Conservation (phyloP, 75 land plant genomes). For the Ceratopteris richardii region DNA sequence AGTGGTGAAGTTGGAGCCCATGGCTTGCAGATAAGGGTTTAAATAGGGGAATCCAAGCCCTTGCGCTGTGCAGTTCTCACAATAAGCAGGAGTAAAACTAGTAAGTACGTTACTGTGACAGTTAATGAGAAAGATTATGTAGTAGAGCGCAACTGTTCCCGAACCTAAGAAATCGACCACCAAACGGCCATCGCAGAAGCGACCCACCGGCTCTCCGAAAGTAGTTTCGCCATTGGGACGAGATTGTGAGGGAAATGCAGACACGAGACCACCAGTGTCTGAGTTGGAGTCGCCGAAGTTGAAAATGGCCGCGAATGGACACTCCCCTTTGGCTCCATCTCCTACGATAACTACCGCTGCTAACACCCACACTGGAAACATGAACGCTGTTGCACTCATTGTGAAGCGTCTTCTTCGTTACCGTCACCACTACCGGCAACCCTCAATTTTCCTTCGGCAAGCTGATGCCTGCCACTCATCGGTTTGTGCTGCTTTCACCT, state of each 20-base stretch:
- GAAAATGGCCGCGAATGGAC: slow-evolving; percentile 63
- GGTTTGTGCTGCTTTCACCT: no score
- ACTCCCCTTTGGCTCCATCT: slow-evolving; percentile 1
- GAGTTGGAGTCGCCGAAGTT: slow-evolving; percentile 83
- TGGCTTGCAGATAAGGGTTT: slow-evolving; percentile 40
- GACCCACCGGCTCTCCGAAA: slow-evolving; percentile 52
- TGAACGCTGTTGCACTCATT: no score
- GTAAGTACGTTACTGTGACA: neutral
- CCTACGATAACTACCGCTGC: no score
- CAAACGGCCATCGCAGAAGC: slow-evolving; percentile 62
- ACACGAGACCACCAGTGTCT: slow-evolving; percentile 75
- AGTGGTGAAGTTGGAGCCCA: slow-evolving; percentile 51
- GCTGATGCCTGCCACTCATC: no score
- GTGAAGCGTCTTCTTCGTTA: no score
- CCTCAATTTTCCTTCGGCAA: no score
- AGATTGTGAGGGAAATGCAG: slow-evolving; percentile 45
- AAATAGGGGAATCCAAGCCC: slow-evolving; percentile 38
- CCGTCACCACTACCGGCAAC: no score
- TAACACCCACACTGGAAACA: no score
- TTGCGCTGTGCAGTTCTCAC: no score
- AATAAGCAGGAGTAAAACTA: slow-evolving; percentile 26
- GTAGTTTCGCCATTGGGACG: slow-evolving; percentile 58
- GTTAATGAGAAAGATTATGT: neutral
- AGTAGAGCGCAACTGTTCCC: neutral
- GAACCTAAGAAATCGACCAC: slow-evolving; percentile 77